Evolutionary conservation across 371 early-diverging fungal species (phyloP).

Genomic region (Mucor piriformis): DNA sequence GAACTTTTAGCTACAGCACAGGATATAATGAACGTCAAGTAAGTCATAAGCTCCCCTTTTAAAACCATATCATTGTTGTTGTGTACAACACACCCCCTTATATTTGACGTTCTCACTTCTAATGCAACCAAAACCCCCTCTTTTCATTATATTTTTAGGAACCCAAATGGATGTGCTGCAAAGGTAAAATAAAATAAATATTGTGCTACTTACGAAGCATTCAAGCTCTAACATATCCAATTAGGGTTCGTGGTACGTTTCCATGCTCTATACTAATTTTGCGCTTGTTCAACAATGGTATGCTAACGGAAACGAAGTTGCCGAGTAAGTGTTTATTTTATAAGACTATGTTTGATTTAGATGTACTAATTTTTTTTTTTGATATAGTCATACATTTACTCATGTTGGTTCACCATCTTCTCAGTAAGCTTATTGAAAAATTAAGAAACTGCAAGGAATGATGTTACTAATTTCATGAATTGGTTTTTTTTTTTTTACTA

Average conservation of each 20-base stretch:
- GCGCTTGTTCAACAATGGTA: constrained; percentile 72
- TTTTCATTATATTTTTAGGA: constrained; percentile 27
- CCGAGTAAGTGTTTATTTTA: constrained; percentile 46
- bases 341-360: background rate
- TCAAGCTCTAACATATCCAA: background rate
- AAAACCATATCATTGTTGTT: background rate
- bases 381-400: constrained; percentile 62
- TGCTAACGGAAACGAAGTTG: constrained; percentile 73
- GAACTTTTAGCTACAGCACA: constrained; percentile 41
- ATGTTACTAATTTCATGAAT: background rate
- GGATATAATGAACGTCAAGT: constrained; percentile 47
- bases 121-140: constrained; percentile 1
- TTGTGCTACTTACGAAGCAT: background rate
- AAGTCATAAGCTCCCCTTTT: no score
- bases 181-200: constrained; percentile 46
- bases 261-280: constrained; percentile 69
- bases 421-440: constrained; percentile 32
- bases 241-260: constrained; percentile 69
- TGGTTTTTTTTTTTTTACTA: constrained; percentile 7
- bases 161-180: constrained; percentile 64
- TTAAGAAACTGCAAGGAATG: no score
- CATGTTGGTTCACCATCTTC: constrained; percentile 59
- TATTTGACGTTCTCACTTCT: constrained; percentile 15
- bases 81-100: constrained; percentile 8
- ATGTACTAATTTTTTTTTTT: constrained; percentile 11